These are phyloP conservation scores for Polytrichum commune DNA, from an alignment of 225 moss, liverwort and hornwort species.

Conservation along the genomic window DNA sequence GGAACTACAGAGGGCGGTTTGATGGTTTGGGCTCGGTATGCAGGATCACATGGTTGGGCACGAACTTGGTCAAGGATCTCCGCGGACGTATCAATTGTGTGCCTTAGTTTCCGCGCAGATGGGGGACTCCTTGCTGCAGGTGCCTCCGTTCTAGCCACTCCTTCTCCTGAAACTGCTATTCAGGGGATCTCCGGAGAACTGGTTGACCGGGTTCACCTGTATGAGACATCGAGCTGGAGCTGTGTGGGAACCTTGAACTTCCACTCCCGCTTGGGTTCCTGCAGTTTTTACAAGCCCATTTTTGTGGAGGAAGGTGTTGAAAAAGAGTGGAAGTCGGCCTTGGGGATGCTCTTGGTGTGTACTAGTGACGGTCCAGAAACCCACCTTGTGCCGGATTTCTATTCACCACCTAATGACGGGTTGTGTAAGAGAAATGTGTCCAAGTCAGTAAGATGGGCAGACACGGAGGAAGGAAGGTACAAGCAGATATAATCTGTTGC, in stretches of 20 bases:
- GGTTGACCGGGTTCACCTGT: conserved; percentile 27
- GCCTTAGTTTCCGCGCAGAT: conserved; percentile 40
- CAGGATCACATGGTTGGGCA: conserved; percentile 26
- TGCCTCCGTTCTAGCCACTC: conserved; percentile 14
- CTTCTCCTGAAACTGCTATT: background rate
- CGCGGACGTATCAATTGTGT: conserved; percentile 21
- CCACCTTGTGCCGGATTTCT: conserved; percentile 30
- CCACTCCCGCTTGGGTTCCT: conserved; percentile 25
- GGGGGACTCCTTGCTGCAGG: conserved; percentile 34
- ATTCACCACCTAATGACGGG: background rate
- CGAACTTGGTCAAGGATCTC: conserved; percentile 21
- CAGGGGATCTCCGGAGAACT: conserved; percentile 5
- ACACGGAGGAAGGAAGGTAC: conserved; percentile 3
- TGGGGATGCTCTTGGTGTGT: conserved; percentile 33
- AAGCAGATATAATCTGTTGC: background rate
- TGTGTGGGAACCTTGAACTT: conserved; percentile 31
- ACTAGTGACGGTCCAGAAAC: conserved; percentile 38
- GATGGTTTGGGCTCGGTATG: conserved; percentile 38
- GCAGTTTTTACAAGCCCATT: conserved; percentile 32
- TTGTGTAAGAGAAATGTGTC: background rate
- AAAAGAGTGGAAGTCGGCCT: conserved; percentile 24
- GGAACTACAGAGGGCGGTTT: conserved; percentile 44
- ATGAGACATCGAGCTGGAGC: conserved; percentile 28
- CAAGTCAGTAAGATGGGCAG: conserved; percentile 15
- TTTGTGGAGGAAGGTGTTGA: conserved; percentile 15